These are phyloP conservation scores for Ophiostoma triangulosporum DNA, from an alignment of 2,329 filamentous ascomycete species.

Conservation along the genomic window DNA sequence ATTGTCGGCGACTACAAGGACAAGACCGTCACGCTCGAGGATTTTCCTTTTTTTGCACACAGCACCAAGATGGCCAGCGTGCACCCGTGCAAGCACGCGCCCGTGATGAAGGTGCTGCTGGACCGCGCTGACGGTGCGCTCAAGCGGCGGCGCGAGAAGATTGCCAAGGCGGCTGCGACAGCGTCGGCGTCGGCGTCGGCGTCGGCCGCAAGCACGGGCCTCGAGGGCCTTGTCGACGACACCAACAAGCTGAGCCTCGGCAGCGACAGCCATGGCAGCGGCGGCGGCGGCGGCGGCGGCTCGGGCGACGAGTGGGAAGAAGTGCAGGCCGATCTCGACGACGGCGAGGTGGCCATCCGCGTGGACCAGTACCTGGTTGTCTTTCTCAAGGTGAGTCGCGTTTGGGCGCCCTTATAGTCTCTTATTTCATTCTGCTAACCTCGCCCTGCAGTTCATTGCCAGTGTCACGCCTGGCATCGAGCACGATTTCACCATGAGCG, in stretches of 20 bases:
- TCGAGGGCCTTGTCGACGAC: slow-evolving; percentile 12
- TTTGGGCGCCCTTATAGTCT: neutral
- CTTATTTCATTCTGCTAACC: neutral
- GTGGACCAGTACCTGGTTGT: slow-evolving; percentile 85
- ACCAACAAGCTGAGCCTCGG: slow-evolving; percentile 3
- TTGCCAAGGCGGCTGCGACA: slow-evolving; percentile 37
- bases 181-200: slow-evolving; percentile 24
- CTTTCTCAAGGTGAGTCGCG: slow-evolving; percentile 59
- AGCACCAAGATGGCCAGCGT: slow-evolving; percentile 92
- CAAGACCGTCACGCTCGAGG: slow-evolving; percentile 95
- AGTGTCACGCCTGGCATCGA: slow-evolving; percentile 10
- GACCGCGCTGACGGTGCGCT: slow-evolving; percentile 90
- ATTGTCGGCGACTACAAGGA: slow-evolving; percentile 29
- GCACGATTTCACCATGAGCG: slow-evolving; percentile 11
- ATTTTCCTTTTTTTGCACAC: slow-evolving; percentile 88
- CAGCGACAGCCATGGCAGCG: neutral
- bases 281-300: slow-evolving; percentile 33
- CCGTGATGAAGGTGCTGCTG: slow-evolving; percentile 94
- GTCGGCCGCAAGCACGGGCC: slow-evolving; percentile 28
- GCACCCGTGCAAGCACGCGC: slow-evolving; percentile 93
- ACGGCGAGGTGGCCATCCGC: slow-evolving; percentile 63
- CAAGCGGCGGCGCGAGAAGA: slow-evolving; percentile 74
- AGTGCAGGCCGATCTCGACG: slow-evolving; percentile 48
- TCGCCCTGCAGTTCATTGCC: slow-evolving; percentile 7
- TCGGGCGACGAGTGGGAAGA: slow-evolving; percentile 53